Evolutionary conservation across 2,329 filamentous ascomycete species (phyloP), one percentile per base, ranked within the genome.

Genomic region (Fusarium concolor): DNA sequence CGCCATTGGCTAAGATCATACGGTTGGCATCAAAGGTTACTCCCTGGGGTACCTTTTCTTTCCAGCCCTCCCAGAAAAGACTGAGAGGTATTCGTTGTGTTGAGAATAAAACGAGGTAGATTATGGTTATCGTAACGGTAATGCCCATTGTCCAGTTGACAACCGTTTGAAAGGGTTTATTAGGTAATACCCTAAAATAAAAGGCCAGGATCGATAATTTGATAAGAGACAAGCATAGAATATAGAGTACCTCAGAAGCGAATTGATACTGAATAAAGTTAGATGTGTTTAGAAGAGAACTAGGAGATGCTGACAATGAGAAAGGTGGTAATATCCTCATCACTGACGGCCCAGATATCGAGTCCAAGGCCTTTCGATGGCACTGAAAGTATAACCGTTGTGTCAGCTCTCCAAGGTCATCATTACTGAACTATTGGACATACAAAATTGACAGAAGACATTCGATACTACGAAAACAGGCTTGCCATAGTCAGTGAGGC

Each of bases 151-250:
- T 65, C 10, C n/a, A 24, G 7, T 39, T 18, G 0, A 58, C 22
- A 11, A 24, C n/a, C 0, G 9, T 31, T 8, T 45, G 33, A 3
- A 65, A 65, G 24, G 24, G 5, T 6, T 12, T 5, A 10, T 51
- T 41, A 1, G 52, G 61, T 3, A 58, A 51, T 11, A 65, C 28
- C 0, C 59, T 52, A 8, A 65, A 29, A n/a, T 52, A 65, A 17
- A 65, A 64, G 10, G 47, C 39, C 0, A 65, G 9, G 0, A 63
- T 58, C 0, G 59, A 65, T 2, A 46, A 5, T 3, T 64, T 65
- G 4, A 35, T 39, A 1, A 64, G 20, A 1, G 39, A 12, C 1
- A 64, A 41, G 0, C 58, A 3, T 5, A 35, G 12, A 1, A 28
- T 35, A 15, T 64, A 64, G 1, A 10, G 14, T 0, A 41, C 17